Conservation (phyloP, 2,329 filamentous ascomycete species). For the Ophiostoma triangulosporum region DNA sequence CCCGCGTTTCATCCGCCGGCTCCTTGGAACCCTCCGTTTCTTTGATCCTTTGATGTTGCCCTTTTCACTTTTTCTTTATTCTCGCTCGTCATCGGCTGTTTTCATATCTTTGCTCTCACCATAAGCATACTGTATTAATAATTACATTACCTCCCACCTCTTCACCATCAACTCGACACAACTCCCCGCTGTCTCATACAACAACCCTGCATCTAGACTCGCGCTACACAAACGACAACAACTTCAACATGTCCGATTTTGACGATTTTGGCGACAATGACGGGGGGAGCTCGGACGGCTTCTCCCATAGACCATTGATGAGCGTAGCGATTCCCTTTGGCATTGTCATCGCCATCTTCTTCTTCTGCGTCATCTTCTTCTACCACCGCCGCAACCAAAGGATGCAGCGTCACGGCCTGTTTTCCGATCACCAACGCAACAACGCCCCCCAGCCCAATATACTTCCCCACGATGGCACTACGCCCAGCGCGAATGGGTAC, state of each 20-base stretch:
- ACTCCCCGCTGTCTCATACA: neutral
- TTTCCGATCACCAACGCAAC: constrained; percentile 9
- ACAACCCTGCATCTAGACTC: too few species aligned
- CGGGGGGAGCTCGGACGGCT: neutral
- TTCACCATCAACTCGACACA: neutral
- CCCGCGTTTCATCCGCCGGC: neutral
- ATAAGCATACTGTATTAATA: neutral
- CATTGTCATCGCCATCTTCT: constrained; percentile 4
- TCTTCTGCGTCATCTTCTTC: neutral
- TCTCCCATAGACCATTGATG: constrained; percentile 4
- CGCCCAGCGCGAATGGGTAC: neutral
- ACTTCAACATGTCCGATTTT: constrained; percentile 3
- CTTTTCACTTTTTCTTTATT: neutral
- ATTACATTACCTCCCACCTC: neutral
- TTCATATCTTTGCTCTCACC: too few species aligned
- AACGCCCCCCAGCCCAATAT: constrained; percentile 9
- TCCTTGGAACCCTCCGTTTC: neutral
- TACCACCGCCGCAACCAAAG: constrained; percentile 2
- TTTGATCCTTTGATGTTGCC: neutral
- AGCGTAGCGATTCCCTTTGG: constrained; percentile 8
- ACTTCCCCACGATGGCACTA: constrained; percentile 1
- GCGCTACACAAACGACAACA: neutral
- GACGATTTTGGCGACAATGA: too few species aligned
- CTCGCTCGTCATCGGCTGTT: too few species aligned
- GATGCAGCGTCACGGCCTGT: neutral